Base-by-base conservation (phyloP, 2,329 filamentous ascomycete species). In the Clathrospora elynae region DNA sequence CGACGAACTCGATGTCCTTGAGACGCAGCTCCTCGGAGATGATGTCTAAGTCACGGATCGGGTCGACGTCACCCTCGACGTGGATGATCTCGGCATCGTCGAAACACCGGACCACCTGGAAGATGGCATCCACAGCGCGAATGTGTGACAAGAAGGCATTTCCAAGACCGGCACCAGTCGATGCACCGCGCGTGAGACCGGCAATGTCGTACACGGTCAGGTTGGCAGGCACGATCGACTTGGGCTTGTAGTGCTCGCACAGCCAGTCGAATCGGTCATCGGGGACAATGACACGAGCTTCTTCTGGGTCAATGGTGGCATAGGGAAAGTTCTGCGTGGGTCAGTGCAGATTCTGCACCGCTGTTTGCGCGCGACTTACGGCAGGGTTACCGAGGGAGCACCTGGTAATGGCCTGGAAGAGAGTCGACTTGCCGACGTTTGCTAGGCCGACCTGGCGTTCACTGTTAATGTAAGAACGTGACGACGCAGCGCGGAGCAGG, bases 331-430 rank as follows among this genome's bases (percentile, higher is more conserved):
- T 99, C 85, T 89, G 70, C 61, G 58, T 61, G 58, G 55, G 59
- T 64, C 42, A 49, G 45, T 33, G 35, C 35, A 39, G 24, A 17
- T 13, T 25, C 18, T 3, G 10, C 6, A 28, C 19, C 6, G 16
- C 11, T 10, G 12, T 13, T 13, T 30, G 36, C 23, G 47, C 9
- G 44, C 48, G 40, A 80, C 84, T 74, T 80, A 89, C 86, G 78
- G 93, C 93, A 65, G 95, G 95, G 79, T 97, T 99, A 77, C 95
- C 93, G 67, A 99, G 86, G 57, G 85, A 84, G 75, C 87, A 96
- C 81, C 96, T 97, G 71, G 93, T 99, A 76, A 99, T 96, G 71
- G 93, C 90, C 80, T 99, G 95, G 84, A 99, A 99, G 66, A 99
- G 85, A 22, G 95, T 99, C 59, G 93, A 99, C 80, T 99, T 99